Evolutionary conservation across 129 eudicot genomes (phyloP).

Genomic region (Centaurea solstitialis): DNA sequence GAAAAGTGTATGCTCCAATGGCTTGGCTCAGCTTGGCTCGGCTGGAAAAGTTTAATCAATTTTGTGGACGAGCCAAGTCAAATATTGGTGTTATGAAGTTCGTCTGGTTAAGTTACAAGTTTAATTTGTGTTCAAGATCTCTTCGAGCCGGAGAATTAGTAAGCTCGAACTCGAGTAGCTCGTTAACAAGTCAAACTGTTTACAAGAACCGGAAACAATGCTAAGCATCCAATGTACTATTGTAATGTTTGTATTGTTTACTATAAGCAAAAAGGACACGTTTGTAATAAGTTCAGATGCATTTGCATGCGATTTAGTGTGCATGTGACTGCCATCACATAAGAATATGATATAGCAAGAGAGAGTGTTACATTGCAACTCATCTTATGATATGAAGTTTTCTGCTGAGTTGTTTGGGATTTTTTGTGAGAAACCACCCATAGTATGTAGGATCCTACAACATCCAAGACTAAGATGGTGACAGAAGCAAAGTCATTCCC

Average conservation of each 20-base stretch:
- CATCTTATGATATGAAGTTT: slow-evolving; percentile 5
- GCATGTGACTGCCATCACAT: not conserved
- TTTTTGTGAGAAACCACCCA: not conserved
- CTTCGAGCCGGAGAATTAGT: not conserved
- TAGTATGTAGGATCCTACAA: not conserved
- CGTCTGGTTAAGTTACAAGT: not conserved
- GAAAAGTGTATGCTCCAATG: not conserved
- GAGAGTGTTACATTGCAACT: not conserved
- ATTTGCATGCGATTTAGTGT: not conserved
- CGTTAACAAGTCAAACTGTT: not conserved
- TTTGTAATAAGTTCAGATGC: slow-evolving; percentile 6
- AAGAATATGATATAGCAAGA: not conserved
- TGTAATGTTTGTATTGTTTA: slow-evolving; percentile 4
- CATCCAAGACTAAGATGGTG: not conserved
- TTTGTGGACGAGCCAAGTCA: not conserved
- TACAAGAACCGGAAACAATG: not conserved
- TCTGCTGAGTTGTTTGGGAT: not conserved
- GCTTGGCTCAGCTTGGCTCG: not conserved
- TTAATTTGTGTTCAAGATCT: not conserved
- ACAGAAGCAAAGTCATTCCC: not conserved
- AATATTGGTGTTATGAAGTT: not conserved
- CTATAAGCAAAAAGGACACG: not conserved
- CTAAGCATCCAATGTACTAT: slow-evolving; percentile 8
- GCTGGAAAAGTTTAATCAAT: too few species aligned
- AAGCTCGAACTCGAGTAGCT: not conserved